Percentiles rank a stretch among this genome's conserved stretches.
Conservation (phyloP, 352 stramenopile genomes). For the Pythium aristosporum region DNA sequence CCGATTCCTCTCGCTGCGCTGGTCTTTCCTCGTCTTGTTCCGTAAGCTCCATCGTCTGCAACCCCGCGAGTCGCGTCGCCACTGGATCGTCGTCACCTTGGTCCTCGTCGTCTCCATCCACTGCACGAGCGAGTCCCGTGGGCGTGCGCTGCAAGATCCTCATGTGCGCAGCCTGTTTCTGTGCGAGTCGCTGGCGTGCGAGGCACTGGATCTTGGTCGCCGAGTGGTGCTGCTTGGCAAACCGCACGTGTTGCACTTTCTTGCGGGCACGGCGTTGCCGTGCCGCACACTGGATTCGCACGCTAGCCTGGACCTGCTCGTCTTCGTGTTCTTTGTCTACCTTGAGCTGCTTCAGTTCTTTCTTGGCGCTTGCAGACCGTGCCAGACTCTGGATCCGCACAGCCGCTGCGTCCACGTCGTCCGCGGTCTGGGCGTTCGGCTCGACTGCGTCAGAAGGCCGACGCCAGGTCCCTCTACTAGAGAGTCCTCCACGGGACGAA, state of each 20-base stretch:
- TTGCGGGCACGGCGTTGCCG: slow-evolving; percentile 34
- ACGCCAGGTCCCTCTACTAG: slow-evolving; percentile 2
- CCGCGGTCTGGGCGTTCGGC: not conserved
- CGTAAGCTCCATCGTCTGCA: slow-evolving; percentile 6
- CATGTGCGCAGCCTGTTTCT: slow-evolving; percentile 35
- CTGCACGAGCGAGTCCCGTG: slow-evolving; percentile 25
- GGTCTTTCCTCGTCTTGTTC: slow-evolving; percentile 1
- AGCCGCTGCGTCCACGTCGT: slow-evolving; percentile 22
- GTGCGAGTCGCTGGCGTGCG: slow-evolving; percentile 45
- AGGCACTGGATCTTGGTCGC: slow-evolving; percentile 36
- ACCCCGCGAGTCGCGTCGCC: not conserved
- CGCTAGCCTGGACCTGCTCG: slow-evolving; percentile 19
- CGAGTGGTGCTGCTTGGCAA: slow-evolving; percentile 23
- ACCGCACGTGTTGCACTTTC: slow-evolving; percentile 32
- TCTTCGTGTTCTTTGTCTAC: slow-evolving; percentile 24
- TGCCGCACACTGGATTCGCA: slow-evolving; percentile 55
- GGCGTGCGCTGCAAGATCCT: slow-evolving; percentile 30
- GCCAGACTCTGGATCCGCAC: slow-evolving; percentile 40
- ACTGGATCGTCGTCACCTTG: not conserved
- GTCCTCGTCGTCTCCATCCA: slow-evolving; percentile 7
- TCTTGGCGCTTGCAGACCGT: slow-evolving; percentile 10
- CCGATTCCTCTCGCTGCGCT: not conserved
- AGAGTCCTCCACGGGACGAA: slow-evolving; percentile 13
- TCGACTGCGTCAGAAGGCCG: slow-evolving; percentile 1
- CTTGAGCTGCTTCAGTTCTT: slow-evolving; percentile 22